Evolutionary conservation across 2,329 filamentous ascomycete species (phyloP), one percentile per base, ranked within the genome.

Genomic region (Neofusicoccum laricinum): DNA sequence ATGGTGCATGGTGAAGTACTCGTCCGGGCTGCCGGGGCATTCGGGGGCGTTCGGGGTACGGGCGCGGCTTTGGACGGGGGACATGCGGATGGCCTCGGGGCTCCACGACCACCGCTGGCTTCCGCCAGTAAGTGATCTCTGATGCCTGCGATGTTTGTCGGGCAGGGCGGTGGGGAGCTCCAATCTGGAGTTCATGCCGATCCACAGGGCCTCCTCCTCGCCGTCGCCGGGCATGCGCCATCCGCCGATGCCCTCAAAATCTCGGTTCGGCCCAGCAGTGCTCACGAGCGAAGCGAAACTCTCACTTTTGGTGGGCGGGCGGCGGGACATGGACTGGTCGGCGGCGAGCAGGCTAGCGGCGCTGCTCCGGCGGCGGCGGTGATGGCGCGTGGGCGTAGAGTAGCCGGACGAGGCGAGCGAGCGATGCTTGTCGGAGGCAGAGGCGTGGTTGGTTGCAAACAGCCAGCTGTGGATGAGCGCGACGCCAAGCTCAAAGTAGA

Each of bases 231-330:
- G 66, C 15, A 76, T 70, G 49, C 75, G 69, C 75, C 75, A 77
- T 1, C 79, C 79, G 30, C 79, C 79, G 1, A 81, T 75, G 59
- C 78, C 78, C 64, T 81, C 79, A 57, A 76, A 81, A 66, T 81
- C 79, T 38, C 77, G 70, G 12, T 72, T 72, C 3, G 72, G 57
- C 12, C 73, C 72, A 50, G 71, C 71, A 30, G 70, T 71, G 30
- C 72, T 71, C 30, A 78, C 61, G 34, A 79, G 68, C 1, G 71
- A 71, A 14, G 73, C 72, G 51, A 77, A 73, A 0, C 73, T 75
- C 2, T 70, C 73, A 59, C 70, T 75, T 65, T 76, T 78, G 14
- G 68, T 67, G 17, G 68, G 63, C 11, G 73, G 69, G 21, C 65
- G 63, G 62, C 21, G 66, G 40, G 50, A 46, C 49, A 30, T 38